A percentile compares a stretch with the other conserved stretches of the same genome.
Evolutionary conservation across 768 basidiomycete genomes (phyloP).

Genomic region (Daedalea quercina): DNA sequence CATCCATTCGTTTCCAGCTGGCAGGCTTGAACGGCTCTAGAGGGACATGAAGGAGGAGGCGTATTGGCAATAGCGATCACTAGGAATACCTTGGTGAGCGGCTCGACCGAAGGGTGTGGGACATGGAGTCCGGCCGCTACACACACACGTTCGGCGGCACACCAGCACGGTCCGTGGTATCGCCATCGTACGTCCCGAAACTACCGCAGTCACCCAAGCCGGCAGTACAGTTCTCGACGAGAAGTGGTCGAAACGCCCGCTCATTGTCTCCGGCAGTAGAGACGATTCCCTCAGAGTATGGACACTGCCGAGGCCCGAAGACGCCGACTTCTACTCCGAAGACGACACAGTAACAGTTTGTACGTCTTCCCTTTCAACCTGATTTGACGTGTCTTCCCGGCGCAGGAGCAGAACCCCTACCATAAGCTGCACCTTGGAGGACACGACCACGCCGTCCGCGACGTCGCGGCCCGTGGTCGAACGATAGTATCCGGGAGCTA

Average conservation of each 20-base stretch:
- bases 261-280: constrained; percentile 62
- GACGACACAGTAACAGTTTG: constrained; percentile 14
- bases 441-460: constrained; percentile 81
- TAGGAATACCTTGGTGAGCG: constrained; percentile 78
- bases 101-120: constrained; percentile 90
- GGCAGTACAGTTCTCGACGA: constrained; percentile 56
- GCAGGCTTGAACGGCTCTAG: constrained; percentile 63
- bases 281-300: constrained; percentile 56
- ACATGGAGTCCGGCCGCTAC: constrained; percentile 64
- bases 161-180: constrained; percentile 90
- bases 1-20: constrained; percentile 80
- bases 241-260: constrained; percentile 58
- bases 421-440: constrained; percentile 75
- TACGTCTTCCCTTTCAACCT: background rate
- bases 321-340: constrained; percentile 49
- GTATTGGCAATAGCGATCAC: constrained; percentile 87
- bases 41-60: constrained; percentile 79
- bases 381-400: background rate
- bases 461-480: constrained; percentile 78
- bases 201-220: constrained; percentile 53
- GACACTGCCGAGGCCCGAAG: constrained; percentile 54
- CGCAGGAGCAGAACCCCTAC: constrained; percentile 65
- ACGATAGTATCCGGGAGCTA: constrained; percentile 92
- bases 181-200: constrained; percentile 86
- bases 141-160: constrained; percentile 94